phyloP scores from a whole-genome alignment of 164 flowering plant species.

The Vitis amurensis region DNA sequence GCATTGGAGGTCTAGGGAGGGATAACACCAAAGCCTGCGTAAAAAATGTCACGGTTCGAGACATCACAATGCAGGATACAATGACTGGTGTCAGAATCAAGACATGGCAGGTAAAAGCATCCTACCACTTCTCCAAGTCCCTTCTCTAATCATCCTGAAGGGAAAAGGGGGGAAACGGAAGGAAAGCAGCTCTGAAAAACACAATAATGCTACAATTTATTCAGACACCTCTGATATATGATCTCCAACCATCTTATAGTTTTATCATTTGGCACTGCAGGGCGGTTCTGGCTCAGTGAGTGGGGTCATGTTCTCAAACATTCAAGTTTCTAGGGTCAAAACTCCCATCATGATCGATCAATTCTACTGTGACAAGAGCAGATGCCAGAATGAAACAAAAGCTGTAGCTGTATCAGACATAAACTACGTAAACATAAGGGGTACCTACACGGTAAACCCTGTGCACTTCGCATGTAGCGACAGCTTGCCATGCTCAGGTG shows the following conservation, averaged over 20 bases:
- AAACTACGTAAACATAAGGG: slow-evolving; percentile 43
- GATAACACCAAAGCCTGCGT: slow-evolving; percentile 49
- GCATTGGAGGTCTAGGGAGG: slow-evolving; percentile 47
- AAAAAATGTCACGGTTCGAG: slow-evolving; percentile 43
- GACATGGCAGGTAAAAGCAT: slow-evolving; percentile 48
- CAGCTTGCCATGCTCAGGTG: slow-evolving; percentile 46
- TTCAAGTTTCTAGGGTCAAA: slow-evolving; percentile 50
- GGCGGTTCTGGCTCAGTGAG: slow-evolving; percentile 65
- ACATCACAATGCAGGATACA: slow-evolving; percentile 25
- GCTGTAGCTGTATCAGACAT: slow-evolving; percentile 60
- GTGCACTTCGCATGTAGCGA: slow-evolving; percentile 64
- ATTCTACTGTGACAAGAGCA: slow-evolving; percentile 47
- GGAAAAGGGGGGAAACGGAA: too few species aligned
- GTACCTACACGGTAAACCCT: slow-evolving; percentile 52
- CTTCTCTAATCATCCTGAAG: neutral
- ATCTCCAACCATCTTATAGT: neutral
- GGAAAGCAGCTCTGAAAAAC: too few species aligned
- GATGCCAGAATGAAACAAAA: slow-evolving; percentile 48
- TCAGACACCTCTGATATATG: neutral
- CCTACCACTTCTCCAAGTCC: neutral
- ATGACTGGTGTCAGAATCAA: slow-evolving; percentile 44
- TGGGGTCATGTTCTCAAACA: slow-evolving; percentile 50
- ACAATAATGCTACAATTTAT: too few species aligned
- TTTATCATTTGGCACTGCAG: slow-evolving; percentile 22
- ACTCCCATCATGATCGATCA: slow-evolving; percentile 62